These are phyloP conservation scores for Russula griseocarnosa DNA, from an alignment of 768 basidiomycete genomes.

Conservation along the genomic window DNA sequence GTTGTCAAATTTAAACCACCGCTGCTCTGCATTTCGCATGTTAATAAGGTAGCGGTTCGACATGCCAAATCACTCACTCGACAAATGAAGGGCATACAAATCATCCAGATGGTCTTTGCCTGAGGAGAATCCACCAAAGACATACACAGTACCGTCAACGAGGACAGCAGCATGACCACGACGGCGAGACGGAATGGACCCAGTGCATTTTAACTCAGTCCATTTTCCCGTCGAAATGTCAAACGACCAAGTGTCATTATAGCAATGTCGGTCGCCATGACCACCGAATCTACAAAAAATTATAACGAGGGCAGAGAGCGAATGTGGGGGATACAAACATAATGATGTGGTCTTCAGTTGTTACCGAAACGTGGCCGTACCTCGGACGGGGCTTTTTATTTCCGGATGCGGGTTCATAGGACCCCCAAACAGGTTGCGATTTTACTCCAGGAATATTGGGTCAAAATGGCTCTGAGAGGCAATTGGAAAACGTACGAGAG, in stretches of 20 bases:
- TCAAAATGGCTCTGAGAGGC: constrained; percentile 4
- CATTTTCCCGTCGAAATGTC: constrained; percentile 76
- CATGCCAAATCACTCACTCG: too few species aligned
- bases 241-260: constrained; percentile 95
- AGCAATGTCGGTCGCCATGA: constrained; percentile 92
- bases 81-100: too few species aligned
- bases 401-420: constrained; percentile 54
- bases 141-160: constrained; percentile 92
- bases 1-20: too few species aligned
- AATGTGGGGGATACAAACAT: constrained; percentile 23
- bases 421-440: constrained; percentile 50
- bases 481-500: constrained; percentile 52
- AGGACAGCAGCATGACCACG: constrained; percentile 97
- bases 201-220: constrained; percentile 93
- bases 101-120: too few species aligned
- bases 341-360: constrained; percentile 54
- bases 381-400: constrained; percentile 69
- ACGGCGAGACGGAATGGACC: constrained; percentile 90
- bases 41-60: too few species aligned
- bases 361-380: constrained; percentile 82
- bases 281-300: constrained; percentile 74
- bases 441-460: constrained; percentile 45
- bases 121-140: constrained; percentile 63
- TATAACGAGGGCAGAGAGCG: constrained; percentile 4
- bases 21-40: too few species aligned